Evolutionary conservation across 2,329 filamentous ascomycete genomes (phyloP), one percentile per base, ranked within the genome.

Genomic region (Diaporthe ampelina): DNA sequence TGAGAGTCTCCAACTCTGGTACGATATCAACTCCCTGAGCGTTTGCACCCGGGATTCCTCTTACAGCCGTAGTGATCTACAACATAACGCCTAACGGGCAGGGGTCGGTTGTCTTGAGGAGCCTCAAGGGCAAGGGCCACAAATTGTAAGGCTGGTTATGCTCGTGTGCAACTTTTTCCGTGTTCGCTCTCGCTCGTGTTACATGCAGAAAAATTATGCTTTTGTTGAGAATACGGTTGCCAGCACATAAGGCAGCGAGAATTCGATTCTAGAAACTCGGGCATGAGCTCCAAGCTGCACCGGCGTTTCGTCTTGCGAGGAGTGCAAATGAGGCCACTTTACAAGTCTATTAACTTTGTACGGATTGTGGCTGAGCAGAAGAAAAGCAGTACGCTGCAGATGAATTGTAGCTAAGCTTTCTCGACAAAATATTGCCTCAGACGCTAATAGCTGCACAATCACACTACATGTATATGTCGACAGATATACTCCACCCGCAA

Each of bases 131-230:
- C 21, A 32, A 48, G 29, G 43, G 45, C 45, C 32, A 11, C 50
- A 29, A 4, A 8, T 67, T 15, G 19, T 37, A 52, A 52, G 45
- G 63, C 63, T 67, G 63, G 15, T 37, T 9, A 10, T 21, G 17
- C 3, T 37, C 63, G 45, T 37, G 29, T 67, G 63, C 63, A 68
- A 68, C 63, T 68, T 21, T 68, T 68, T 35, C 63, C 63, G 63
- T 68, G 63, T 54, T 68, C 63, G 63, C 32, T 54, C 32, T 68
- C 63, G 63, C 63, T 68, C 63, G 48, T 68, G 48, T 54, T 68
- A n/a, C 32, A 37, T 13, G 26, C 32, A 35, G 13, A 40, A 40
- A 15, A 54, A 21, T 54, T 40, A 68, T 54, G 32, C 48, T 40
- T 54, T 54, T 52, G 48, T 68, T 29, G 35, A 54, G 37, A 68